Percentiles rank a stretch among this genome's conserved stretches.
phyloP scores from a whole-genome alignment of 306 rosid species.

The Hippophae tibetana region DNA sequence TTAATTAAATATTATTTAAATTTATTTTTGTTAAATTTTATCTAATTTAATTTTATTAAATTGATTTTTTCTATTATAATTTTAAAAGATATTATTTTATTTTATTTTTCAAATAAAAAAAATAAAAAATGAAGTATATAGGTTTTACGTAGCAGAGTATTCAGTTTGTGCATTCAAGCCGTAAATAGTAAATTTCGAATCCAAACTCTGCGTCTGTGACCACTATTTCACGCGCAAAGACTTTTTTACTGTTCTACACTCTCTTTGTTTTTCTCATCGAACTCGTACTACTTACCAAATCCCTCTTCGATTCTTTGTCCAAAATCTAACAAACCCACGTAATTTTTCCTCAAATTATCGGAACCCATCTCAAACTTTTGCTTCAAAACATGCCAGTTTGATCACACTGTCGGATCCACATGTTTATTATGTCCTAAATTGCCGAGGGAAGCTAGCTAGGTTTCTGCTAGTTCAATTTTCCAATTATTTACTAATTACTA shows the following conservation, averaged over 20 bases:
- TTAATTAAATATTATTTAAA: too few relatives aligned
- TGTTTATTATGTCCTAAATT: slow-evolving; percentile 12
- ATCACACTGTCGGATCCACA: slow-evolving; percentile 43
- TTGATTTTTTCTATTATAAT: too few relatives aligned
- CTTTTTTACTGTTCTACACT: background rate
- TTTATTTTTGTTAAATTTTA: too few relatives aligned
- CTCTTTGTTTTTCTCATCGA: slow-evolving; percentile 18
- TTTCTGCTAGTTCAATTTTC: background rate
- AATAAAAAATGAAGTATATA: too few relatives aligned
- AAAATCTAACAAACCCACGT: slow-evolving; percentile 34
- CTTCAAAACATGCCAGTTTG: slow-evolving; percentile 22
- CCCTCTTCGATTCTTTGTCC: slow-evolving; percentile 22
- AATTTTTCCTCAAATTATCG: slow-evolving; percentile 22
- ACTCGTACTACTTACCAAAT: slow-evolving; percentile 5
- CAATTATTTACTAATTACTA: background rate
- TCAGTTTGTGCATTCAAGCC: too few relatives aligned
- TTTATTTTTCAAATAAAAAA: too few relatives aligned
- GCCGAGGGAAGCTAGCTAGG: slow-evolving; percentile 1
- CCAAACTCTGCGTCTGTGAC: background rate
- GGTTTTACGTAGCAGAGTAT: too few relatives aligned
- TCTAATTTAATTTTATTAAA: too few relatives aligned
- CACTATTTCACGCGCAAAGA: slow-evolving; percentile 2
- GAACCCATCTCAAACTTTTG: slow-evolving; percentile 33
- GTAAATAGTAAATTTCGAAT: background rate
- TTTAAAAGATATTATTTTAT: too few relatives aligned